These are phyloP conservation scores for Bauhinia variegata DNA, from an alignment of 306 rosid species.

Conservation along the genomic window DNA sequence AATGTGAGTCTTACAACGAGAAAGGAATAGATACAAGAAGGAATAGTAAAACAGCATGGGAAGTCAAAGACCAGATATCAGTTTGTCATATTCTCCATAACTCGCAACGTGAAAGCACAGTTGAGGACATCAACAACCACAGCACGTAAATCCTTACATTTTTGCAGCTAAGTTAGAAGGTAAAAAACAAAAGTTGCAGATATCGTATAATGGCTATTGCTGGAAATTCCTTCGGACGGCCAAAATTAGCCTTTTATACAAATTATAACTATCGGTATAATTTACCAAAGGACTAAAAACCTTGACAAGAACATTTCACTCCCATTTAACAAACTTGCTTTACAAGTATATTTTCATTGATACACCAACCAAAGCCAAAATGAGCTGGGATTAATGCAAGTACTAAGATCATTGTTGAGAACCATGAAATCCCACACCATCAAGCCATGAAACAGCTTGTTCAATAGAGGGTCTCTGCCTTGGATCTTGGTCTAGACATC, in stretches of 20 bases:
- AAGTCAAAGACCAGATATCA: too few relatives aligned
- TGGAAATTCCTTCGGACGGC: conserved; percentile 32
- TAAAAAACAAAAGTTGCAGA: not conserved
- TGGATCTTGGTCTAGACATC: conserved; percentile 71
- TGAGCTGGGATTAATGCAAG: conserved; percentile 15
- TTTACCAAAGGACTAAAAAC: conserved; percentile 31
- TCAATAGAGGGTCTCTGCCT: conserved; percentile 75
- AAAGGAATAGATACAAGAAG: not conserved
- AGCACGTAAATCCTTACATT: conserved; percentile 21
- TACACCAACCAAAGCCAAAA: conserved; percentile 36
- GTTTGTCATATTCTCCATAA: conserved; percentile 21
- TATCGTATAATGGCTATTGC: conserved; percentile 30
- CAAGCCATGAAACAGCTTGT: conserved; percentile 72
- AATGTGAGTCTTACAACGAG: conserved; percentile 26
- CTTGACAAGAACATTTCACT: conserved; percentile 35
- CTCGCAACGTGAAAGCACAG: conserved; percentile 31
- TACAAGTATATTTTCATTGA: conserved; percentile 44
- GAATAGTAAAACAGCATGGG: conserved; percentile 10
- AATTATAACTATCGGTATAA: conserved; percentile 42
- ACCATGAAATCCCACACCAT: conserved; percentile 52
- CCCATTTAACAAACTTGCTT: conserved; percentile 42
- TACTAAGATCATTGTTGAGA: conserved; percentile 40
- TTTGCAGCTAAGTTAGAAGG: not conserved
- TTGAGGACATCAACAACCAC: not conserved
- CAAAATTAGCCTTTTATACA: conserved; percentile 45